These are phyloP conservation scores for Sporisorium sorghi DNA, from an alignment of 1,284 basidiomycete species.

Conservation along the genomic window DNA sequence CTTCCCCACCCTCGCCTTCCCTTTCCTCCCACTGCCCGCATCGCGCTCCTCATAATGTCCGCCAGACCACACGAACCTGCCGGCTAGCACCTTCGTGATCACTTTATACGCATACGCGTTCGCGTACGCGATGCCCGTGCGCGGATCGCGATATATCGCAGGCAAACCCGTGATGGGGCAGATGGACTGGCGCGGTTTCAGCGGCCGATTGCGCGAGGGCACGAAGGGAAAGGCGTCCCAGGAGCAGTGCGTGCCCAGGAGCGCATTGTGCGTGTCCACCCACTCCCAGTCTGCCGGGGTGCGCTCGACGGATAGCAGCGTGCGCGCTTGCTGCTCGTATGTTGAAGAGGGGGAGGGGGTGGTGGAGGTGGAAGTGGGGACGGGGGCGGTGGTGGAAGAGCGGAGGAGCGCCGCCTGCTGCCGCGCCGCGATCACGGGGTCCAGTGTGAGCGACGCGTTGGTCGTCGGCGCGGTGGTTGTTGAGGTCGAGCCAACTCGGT, in stretches of 20 bases:
- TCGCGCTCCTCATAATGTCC: slow-evolving; percentile 17
- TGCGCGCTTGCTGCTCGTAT: slow-evolving; percentile 48
- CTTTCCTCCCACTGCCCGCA: not conserved
- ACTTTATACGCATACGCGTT: slow-evolving; percentile 76
- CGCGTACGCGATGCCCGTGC: slow-evolving; percentile 81
- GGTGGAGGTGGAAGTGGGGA: not conserved
- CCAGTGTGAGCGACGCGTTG: slow-evolving; percentile 22
- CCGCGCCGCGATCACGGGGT: slow-evolving; percentile 47
- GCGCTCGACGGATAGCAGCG: slow-evolving; percentile 53
- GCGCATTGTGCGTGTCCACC: slow-evolving; percentile 78
- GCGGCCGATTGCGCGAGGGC: slow-evolving; percentile 70
- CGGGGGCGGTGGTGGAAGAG: not conserved
- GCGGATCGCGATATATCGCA: slow-evolving; percentile 78
- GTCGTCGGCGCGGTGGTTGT: not conserved
- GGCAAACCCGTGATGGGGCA: slow-evolving; percentile 72
- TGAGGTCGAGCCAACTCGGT: not conserved
- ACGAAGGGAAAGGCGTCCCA: slow-evolving; percentile 71
- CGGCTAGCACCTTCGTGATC: slow-evolving; percentile 75
- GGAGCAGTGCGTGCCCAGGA: slow-evolving; percentile 76
- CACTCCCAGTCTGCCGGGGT: slow-evolving; percentile 70
- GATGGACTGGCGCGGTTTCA: slow-evolving; percentile 67
- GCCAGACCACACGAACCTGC: slow-evolving; percentile 68
- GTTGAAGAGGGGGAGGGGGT: not conserved
- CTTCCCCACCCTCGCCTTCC: not conserved
- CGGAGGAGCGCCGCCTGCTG: slow-evolving; percentile 17